Conservation (phyloP, 495 filamentous ascomycete genomes). For the Aeminium ludgeri region DNA sequence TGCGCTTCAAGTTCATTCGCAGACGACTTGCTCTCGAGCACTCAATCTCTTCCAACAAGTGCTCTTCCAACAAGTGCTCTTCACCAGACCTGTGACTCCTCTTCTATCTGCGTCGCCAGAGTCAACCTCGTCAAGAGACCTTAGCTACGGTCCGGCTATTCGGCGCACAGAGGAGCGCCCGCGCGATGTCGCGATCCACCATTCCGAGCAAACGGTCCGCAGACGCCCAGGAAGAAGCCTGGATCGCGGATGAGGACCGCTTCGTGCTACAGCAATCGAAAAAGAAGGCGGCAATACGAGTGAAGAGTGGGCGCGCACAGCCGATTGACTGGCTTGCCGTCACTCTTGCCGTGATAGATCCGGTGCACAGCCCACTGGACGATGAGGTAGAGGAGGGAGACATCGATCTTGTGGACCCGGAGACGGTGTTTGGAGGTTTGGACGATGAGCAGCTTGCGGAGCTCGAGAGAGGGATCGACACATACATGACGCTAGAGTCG, state of each 20-base stretch:
- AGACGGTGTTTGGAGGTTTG: slow-evolving; percentile 63
- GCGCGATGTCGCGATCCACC: slow-evolving; percentile 11
- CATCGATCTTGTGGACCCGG: slow-evolving; percentile 65
- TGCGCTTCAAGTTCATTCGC: no score
- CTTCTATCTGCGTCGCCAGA: no score
- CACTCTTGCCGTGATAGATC: slow-evolving; percentile 72
- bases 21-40: no score
- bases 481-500: slow-evolving; percentile 65
- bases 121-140: no score
- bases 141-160: no score
- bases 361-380: slow-evolving; percentile 59
- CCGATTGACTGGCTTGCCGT: slow-evolving; percentile 94
- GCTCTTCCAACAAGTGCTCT: no score
- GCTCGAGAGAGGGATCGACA: slow-evolving; percentile 71
- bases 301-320: slow-evolving; percentile 82
- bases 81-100: no score
- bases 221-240: slow-evolving; percentile 32
- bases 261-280: slow-evolving; percentile 96
- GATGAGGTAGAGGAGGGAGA: slow-evolving; percentile 66
- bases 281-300: slow-evolving; percentile 91
- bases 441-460: slow-evolving; percentile 53
- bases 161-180: no score
- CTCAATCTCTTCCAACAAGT: no score
- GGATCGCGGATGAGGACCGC: slow-evolving; percentile 85
- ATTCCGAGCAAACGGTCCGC: slow-evolving; percentile 24